phyloP scores from a whole-genome alignment of 2,329 filamentous ascomycete genomes.

The Fusarium tricinctum region DNA sequence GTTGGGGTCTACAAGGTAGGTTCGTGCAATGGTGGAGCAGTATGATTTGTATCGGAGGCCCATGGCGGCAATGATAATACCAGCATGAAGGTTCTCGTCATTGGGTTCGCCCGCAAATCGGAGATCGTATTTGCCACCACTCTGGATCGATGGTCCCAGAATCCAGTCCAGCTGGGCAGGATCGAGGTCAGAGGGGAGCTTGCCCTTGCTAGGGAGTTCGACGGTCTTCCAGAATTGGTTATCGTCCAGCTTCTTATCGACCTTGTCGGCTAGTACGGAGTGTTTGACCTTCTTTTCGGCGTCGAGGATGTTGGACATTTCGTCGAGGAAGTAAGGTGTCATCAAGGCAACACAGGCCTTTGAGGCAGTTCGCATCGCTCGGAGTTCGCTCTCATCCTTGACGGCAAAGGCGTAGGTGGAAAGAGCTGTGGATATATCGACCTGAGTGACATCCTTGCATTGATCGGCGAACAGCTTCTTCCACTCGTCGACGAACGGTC shows the following conservation, averaged over 20 bases:
- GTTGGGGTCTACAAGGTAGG: conserved; percentile 96
- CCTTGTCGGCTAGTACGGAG: conserved; percentile 84
- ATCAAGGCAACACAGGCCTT: conserved; percentile 95
- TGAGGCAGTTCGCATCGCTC: conserved; percentile 93
- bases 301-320: conserved; percentile 96
- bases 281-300: conserved; percentile 98
- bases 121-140: conserved; percentile 94
- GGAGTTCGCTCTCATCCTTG: conserved; percentile 95
- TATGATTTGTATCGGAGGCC: conserved; percentile 97
- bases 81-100: conserved; percentile 85
- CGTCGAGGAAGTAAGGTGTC: conserved; percentile 96
- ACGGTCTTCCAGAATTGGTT: conserved; percentile 91
- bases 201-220: conserved; percentile 76
- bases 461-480: conserved; percentile 83
- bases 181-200: conserved; percentile 89
- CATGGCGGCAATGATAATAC: conserved; percentile 92
- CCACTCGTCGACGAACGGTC: conserved; percentile 97
- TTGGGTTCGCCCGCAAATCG: conserved; percentile 84
- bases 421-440: conserved; percentile 86
- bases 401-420: conserved; percentile 88
- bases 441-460: conserved; percentile 87
- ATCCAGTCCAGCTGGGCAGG: conserved; percentile 93
- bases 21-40: conserved; percentile 90
- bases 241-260: conserved; percentile 93
- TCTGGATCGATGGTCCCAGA: conserved; percentile 90